Conservation (phyloP, 768 basidiomycete genomes). For the Boletus tylopilopsis region DNA sequence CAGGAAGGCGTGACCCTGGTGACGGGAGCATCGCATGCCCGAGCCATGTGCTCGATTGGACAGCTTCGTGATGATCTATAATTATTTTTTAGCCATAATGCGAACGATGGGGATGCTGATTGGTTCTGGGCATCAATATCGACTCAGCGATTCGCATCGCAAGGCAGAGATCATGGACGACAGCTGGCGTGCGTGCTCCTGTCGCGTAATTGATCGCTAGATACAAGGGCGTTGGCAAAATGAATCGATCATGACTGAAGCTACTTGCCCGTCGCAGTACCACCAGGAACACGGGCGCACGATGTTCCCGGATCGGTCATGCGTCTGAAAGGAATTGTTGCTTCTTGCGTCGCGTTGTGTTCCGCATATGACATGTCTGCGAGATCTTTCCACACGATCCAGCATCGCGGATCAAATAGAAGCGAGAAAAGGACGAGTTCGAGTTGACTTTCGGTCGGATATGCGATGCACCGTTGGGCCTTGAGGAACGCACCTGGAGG, state of each 20-base stretch:
- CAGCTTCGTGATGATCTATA: constrained; percentile 9
- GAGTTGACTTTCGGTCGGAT: neutral
- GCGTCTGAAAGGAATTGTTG: neutral
- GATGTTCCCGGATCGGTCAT: neutral
- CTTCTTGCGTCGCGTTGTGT: neutral
- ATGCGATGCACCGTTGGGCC: neutral
- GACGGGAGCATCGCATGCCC: neutral
- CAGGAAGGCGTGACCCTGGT: neutral
- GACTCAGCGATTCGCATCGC: neutral
- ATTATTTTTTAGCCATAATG: neutral
- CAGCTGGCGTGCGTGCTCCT: neutral
- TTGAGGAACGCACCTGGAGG: neutral
- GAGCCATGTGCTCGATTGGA: neutral
- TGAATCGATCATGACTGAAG: neutral
- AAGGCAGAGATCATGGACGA: neutral
- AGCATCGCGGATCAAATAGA: neutral
- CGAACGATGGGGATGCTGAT: neutral
- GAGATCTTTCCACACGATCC: neutral
- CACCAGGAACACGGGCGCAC: neutral
- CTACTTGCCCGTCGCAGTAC: neutral
- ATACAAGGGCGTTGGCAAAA: neutral
- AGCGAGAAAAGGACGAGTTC: too few relatives aligned
- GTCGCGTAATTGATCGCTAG: too few relatives aligned
- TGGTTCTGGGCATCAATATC: neutral
- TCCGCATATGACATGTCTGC: neutral